Conservation (phyloP, 192 early-diverging fungal species). For the Gorgonomyces haynaldii region DNA sequence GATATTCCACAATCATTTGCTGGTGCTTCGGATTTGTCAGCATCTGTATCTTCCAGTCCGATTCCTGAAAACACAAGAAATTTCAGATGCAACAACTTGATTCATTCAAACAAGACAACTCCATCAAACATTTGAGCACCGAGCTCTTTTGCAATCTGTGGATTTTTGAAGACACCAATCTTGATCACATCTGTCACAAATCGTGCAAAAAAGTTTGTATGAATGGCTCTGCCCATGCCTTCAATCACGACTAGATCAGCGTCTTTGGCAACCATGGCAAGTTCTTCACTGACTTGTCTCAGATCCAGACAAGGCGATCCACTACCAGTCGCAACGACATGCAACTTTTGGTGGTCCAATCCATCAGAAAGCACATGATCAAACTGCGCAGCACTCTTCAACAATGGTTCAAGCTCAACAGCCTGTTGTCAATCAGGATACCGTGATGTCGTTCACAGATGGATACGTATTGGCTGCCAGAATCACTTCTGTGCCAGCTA, state of each 20-base stretch:
- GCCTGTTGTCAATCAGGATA: slow-evolving; percentile 11
- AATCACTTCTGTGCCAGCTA: slow-evolving; percentile 42
- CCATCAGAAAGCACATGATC: slow-evolving; percentile 33
- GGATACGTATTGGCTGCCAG: slow-evolving; percentile 65
- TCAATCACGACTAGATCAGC: slow-evolving; percentile 71
- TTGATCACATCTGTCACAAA: slow-evolving; percentile 64
- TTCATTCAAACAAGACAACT: slow-evolving; percentile 33
- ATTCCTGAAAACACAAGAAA: background rate
- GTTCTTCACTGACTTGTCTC: slow-evolving; percentile 45
- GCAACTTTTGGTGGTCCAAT: slow-evolving; percentile 20
- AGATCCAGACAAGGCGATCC: slow-evolving; percentile 64
- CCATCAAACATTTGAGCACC: slow-evolving; percentile 61
- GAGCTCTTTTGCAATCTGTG: slow-evolving; percentile 52
- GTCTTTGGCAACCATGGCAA: slow-evolving; percentile 31
- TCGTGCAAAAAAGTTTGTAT: slow-evolving; percentile 61
- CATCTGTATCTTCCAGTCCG: no score
- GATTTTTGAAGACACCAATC: slow-evolving; percentile 71
- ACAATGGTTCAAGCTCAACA: slow-evolving; percentile 40
- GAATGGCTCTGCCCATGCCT: slow-evolving; percentile 70
- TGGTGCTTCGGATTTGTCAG: no score
- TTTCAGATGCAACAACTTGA: background rate
- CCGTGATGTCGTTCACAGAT: slow-evolving; percentile 74
- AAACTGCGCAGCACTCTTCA: slow-evolving; percentile 22
- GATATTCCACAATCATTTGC: no score
- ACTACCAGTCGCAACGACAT: slow-evolving; percentile 57